phyloP scores from a whole-genome alignment of 2,329 filamentous ascomycete species.

The Elsinoe fawcettii region DNA sequence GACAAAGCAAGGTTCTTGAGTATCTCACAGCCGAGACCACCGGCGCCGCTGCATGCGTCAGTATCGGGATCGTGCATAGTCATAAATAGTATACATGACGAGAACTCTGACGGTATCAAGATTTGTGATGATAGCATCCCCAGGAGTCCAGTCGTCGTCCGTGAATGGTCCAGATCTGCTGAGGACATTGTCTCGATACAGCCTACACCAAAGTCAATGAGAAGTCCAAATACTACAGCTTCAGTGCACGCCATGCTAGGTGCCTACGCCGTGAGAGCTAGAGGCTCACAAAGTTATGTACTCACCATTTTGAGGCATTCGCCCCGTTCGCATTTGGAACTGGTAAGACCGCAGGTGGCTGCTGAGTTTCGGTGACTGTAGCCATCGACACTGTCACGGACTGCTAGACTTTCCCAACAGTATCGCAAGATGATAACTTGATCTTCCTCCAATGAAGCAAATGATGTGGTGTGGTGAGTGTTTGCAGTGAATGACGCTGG shows the following conservation, averaged over 20 bases:
- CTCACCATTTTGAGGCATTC: conserved; percentile 16
- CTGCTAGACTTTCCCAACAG: too few relatives aligned
- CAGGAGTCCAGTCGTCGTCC: conserved; percentile 47
- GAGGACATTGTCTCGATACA: conserved; percentile 68
- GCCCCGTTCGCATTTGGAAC: neutral
- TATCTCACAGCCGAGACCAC: conserved; percentile 91
- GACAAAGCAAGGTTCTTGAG: conserved; percentile 93
- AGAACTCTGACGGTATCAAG: conserved; percentile 58
- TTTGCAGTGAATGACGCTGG: neutral
- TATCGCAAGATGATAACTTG: too few relatives aligned
- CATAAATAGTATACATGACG: conserved; percentile 15
- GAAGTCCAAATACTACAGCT: too few relatives aligned
- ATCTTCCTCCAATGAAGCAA: too few relatives aligned
- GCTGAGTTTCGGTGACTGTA: neutral
- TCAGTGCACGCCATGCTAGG: too few relatives aligned
- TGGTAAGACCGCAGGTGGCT: conserved; percentile 3
- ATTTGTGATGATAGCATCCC: conserved; percentile 44
- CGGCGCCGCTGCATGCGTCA: conserved; percentile 61
- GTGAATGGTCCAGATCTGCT: conserved; percentile 73
- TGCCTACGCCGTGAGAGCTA: too few relatives aligned
- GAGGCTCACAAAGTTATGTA: neutral
- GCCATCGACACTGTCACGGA: neutral
- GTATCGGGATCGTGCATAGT: neutral
- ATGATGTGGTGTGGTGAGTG: conserved; percentile 3
- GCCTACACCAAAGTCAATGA: conserved; percentile 42